Base-by-base conservation (phyloP, 495 filamentous ascomycete species). In the Pseudoneurospora amorphoporcata region DNA sequence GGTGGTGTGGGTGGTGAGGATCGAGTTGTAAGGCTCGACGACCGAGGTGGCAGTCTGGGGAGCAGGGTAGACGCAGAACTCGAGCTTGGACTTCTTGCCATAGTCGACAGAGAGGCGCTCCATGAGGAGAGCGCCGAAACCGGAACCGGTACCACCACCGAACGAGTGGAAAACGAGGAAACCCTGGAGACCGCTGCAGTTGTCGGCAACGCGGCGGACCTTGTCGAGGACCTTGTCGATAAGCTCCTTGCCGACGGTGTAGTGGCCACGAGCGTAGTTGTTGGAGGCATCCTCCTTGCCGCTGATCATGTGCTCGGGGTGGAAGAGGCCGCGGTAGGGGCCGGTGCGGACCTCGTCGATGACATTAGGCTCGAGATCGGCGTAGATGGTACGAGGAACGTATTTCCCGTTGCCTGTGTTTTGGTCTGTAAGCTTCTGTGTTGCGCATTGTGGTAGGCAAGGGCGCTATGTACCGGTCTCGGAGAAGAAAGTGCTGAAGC, bases 81-180 rank as follows among this genome's bases (percentile, higher is more conserved):
- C 95, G 69, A 99, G 88, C 91, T 99, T 99, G 87, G 91, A 93
- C 91, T 99, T 99, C 90, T 99, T 99, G 83, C 94, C 94, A 81
- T 97, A 99, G 86, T 98, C 95, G 78, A 95, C 91, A 47, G 95
- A 97, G 72, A 99, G 89, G 82, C 94, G 94, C 87, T 98, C 96
- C 90, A 98, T 95, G 78, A 98, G 87, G 74, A 98, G 91, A 73
- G 95, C 95, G 85, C 95, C 95, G 84, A 99, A 99, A 77, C 95
- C 95, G 73, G 95, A 99, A 79, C 95, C 95, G 76, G 95, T 99
- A 84, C 95, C 95, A 82, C 95, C 95, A 86, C 95, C 95, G 82
- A 99, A 99, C 61, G 96, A 98, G 89, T 99, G 95, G 90, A 99
- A 99, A 79, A 99, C 93, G 74, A 99, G 86, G 90, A 99, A 99